Evolutionary conservation across 139 green algal genomes (phyloP).

Genomic region (Bryopsis sp.): DNA sequence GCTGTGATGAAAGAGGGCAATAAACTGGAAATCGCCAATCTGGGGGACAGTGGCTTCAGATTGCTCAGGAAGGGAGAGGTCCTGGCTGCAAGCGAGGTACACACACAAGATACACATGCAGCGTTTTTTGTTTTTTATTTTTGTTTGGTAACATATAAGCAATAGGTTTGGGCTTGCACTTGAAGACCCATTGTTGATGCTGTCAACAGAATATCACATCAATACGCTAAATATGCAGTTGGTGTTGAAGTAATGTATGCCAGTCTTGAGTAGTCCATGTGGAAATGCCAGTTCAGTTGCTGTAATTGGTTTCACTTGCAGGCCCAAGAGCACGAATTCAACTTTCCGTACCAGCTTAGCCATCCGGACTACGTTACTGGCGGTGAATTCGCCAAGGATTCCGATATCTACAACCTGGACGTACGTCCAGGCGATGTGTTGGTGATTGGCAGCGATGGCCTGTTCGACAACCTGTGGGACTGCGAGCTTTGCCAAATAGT

Average conservation of each 20-base stretch:
- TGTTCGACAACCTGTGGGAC: slow-evolving; percentile 96
- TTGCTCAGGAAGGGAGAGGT: slow-evolving; percentile 56
- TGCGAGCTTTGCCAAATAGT: slow-evolving; percentile 57
- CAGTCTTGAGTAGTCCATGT: too few relatives aligned
- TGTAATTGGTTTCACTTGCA: too few relatives aligned
- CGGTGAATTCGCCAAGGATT: slow-evolving; percentile 30
- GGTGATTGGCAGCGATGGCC: slow-evolving; percentile 75
- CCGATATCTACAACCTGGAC: slow-evolving; percentile 44
- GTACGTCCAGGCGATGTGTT: slow-evolving; percentile 58
- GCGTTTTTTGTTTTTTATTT: too few relatives aligned
- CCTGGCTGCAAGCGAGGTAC: slow-evolving; percentile 51
- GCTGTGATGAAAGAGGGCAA: slow-evolving; percentile 14
- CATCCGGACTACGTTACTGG: slow-evolving; percentile 23
- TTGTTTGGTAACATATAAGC: too few relatives aligned
- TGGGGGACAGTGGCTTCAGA: slow-evolving; percentile 71
- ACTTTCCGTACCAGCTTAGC: slow-evolving; percentile 87
- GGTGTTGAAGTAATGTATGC: not conserved
- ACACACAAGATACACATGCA: too few relatives aligned
- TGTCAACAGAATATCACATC: not conserved
- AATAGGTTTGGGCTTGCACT: too few relatives aligned
- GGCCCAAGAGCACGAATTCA: slow-evolving; percentile 90
- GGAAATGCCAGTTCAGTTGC: too few relatives aligned
- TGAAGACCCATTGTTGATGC: too few relatives aligned
- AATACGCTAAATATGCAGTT: not conserved
- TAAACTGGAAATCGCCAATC: slow-evolving; percentile 54